Conservation (phyloP, 768 basidiomycete genomes). For the Lyophyllum semitale region DNA sequence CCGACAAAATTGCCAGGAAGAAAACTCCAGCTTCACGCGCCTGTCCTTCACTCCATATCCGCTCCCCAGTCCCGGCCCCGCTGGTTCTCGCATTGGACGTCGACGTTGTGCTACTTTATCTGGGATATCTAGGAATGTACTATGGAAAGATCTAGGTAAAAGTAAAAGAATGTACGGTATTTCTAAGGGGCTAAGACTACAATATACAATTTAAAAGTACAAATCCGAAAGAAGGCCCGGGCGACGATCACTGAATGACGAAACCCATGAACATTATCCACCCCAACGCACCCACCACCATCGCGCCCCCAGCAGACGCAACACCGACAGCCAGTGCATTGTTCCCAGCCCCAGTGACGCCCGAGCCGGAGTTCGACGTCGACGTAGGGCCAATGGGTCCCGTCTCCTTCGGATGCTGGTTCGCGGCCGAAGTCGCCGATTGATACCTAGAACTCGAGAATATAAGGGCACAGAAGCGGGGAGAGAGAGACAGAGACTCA, state of each 20-base stretch:
- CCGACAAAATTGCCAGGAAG: too few relatives aligned
- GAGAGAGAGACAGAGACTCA: slow-evolving; percentile 30
- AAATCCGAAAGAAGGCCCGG: background rate
- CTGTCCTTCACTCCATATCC: too few relatives aligned
- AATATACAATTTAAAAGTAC: too few relatives aligned
- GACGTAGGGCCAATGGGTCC: slow-evolving; percentile 35
- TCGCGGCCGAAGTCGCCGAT: slow-evolving; percentile 54
- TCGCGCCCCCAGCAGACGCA: background rate
- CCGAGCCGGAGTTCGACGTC: slow-evolving; percentile 4
- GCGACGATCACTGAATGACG: background rate
- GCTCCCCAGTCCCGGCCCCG: too few relatives aligned
- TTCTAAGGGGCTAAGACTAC: too few relatives aligned
- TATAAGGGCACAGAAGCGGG: background rate
- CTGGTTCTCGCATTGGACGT: too few relatives aligned
- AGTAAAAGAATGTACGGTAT: too few relatives aligned
- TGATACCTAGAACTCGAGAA: slow-evolving; percentile 23
- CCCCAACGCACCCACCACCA: slow-evolving; percentile 1
- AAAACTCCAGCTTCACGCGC: too few relatives aligned
- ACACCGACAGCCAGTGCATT: background rate
- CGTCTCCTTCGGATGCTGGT: slow-evolving; percentile 37
- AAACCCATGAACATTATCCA: background rate
- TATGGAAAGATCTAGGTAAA: too few relatives aligned
- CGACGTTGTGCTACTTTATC: too few relatives aligned
- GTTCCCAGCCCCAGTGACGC: background rate
- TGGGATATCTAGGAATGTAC: too few relatives aligned